These are phyloP conservation scores for Lachnellula arida DNA, from an alignment of 2,329 filamentous ascomycete genomes.

Conservation along the genomic window DNA sequence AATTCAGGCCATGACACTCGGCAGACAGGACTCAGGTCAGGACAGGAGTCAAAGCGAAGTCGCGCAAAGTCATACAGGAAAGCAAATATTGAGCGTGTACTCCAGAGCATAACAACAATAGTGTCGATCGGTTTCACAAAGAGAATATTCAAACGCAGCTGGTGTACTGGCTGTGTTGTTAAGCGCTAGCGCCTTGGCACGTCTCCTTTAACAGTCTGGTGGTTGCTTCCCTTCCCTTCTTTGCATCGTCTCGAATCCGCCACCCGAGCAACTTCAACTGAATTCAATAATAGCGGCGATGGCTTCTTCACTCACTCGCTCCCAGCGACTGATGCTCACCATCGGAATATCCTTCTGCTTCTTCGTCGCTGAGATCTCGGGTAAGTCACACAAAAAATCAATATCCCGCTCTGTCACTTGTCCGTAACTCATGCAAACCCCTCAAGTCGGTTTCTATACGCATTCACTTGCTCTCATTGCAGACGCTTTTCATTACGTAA, in stretches of 20 bases:
- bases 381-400: constrained; percentile 24
- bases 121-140: no score
- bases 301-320: neutral
- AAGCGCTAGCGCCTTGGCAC: neutral
- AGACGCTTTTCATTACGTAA: constrained; percentile 74
- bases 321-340: neutral
- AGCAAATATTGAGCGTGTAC: no score
- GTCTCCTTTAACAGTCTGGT: neutral
- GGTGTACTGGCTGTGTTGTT: neutral
- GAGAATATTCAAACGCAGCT: no score
- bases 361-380: constrained; percentile 43
- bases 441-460: constrained; percentile 61
- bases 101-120: no score
- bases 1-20: no score
- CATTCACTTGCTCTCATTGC: constrained; percentile 67
- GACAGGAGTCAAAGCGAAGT: no score
- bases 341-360: constrained; percentile 43
- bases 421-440: neutral
- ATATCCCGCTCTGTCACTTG: neutral
- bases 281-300: neutral
- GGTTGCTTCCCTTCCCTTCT: neutral
- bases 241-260: neutral
- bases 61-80: no score
- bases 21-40: no score
- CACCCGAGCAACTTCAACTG: neutral